Evolutionary conservation across 1,284 basidiomycete species (phyloP).

Genomic region (Anthracocystis walkeri): DNA sequence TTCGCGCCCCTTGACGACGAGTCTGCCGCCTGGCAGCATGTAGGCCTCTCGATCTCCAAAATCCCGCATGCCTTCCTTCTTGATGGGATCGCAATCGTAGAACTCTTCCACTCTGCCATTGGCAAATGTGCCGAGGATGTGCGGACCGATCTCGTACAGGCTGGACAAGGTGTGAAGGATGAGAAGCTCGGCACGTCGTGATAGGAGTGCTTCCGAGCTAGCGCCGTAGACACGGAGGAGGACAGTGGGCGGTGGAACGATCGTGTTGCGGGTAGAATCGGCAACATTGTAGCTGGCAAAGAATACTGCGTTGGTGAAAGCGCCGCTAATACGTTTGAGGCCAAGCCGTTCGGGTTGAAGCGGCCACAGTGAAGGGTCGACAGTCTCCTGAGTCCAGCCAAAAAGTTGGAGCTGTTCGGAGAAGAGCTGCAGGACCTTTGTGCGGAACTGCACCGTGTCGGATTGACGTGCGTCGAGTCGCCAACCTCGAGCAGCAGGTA

Average conservation of each 20-base stretch:
- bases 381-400: constrained; percentile 57
- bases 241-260: constrained; percentile 54
- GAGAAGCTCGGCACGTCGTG: constrained; percentile 64
- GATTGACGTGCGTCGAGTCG: constrained; percentile 56
- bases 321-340: constrained; percentile 64
- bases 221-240: constrained; percentile 67
- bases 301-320: constrained; percentile 67
- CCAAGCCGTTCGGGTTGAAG: constrained; percentile 42
- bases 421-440: constrained; percentile 58
- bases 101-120: constrained; percentile 68
- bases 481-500: constrained; percentile 66
- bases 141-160: constrained; percentile 68
- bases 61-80: constrained; percentile 63
- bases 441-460: constrained; percentile 53
- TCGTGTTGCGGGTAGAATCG: neutral
- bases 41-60: constrained; percentile 54
- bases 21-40: constrained; percentile 46
- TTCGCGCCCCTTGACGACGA: constrained; percentile 54
- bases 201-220: constrained; percentile 63
- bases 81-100: constrained; percentile 65
- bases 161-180: constrained; percentile 67
- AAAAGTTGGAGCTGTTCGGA: constrained; percentile 48
- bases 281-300: constrained; percentile 60
- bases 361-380: constrained; percentile 50
- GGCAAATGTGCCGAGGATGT: constrained; percentile 68